Percentiles rank a stretch among this genome's conserved stretches.
These are phyloP conservation scores for Penicillium pulvis DNA, from an alignment of 495 filamentous ascomycete species.

Conservation along the genomic window DNA sequence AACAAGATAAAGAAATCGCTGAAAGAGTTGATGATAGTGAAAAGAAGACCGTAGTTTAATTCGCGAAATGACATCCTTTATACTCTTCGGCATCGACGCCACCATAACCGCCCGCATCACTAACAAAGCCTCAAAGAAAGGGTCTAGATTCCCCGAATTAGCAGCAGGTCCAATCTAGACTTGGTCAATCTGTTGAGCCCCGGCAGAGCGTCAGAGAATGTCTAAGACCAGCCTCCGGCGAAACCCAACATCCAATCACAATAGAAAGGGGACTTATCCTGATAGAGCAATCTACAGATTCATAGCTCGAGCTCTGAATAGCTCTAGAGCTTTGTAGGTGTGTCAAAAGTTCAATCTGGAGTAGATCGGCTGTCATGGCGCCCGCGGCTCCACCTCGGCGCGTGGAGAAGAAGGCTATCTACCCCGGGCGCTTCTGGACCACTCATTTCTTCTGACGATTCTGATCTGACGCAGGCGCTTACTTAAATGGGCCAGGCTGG, in stretches of 20 bases:
- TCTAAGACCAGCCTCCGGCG: neutral
- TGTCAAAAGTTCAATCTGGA: neutral
- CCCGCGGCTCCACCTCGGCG: constrained; percentile 31
- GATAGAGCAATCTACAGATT: neutral
- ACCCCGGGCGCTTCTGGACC: constrained; percentile 30
- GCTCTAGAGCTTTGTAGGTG: neutral
- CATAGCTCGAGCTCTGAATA: neutral
- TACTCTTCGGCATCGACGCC: constrained; percentile 5
- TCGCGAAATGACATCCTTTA: constrained; percentile 10
- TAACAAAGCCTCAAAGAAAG: neutral
- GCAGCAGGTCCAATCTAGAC: constrained; percentile 20
- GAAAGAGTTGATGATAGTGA: constrained; percentile 18
- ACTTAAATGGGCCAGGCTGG: constrained; percentile 6
- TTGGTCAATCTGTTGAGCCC: constrained; percentile 5
- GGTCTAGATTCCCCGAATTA: constrained; percentile 25
- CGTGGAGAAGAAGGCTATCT: constrained; percentile 27
- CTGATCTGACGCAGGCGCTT: constrained; percentile 33
- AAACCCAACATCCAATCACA: neutral
- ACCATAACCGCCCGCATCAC: constrained; percentile 4
- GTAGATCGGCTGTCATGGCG: constrained; percentile 4
- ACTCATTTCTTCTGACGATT: constrained; percentile 24
- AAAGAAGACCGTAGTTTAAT: neutral
- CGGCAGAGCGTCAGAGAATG: constrained; percentile 2
- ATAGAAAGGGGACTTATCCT: neutral
- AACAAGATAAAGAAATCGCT: constrained; percentile 13